Percentiles rank a stretch among this genome's conserved stretches.
Conservation (phyloP, 1,284 basidiomycete species). For the Leccinum griseonigrum region DNA sequence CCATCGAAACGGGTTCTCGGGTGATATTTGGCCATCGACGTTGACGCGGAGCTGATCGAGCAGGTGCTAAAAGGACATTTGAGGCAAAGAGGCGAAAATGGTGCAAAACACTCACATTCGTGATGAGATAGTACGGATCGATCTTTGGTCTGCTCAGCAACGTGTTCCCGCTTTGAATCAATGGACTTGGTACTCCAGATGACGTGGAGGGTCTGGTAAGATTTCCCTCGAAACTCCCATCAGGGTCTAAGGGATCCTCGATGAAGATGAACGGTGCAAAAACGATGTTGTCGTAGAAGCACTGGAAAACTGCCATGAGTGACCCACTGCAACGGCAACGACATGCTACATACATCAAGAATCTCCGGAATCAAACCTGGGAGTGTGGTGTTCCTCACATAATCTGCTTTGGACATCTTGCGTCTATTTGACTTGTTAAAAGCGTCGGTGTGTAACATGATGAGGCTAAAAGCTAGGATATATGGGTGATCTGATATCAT, state of each 20-base stretch:
- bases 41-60: conserved; percentile 78
- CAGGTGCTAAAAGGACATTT: conserved; percentile 48
- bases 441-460: conserved; percentile 98
- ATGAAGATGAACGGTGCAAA: conserved; percentile 96
- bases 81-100: conserved; percentile 4
- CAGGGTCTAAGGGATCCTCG: conserved; percentile 80
- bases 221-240: conserved; percentile 52
- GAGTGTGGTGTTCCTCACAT: conserved; percentile 86
- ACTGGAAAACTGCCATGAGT: conserved; percentile 45
- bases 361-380: conserved; percentile 85
- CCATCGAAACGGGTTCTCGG: conserved; percentile 73
- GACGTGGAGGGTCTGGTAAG: conserved; percentile 42
- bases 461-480: conserved; percentile 95
- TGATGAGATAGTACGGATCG: conserved; percentile 92
- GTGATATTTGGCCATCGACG: conserved; percentile 62
- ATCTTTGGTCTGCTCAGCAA: conserved; percentile 65
- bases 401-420: conserved; percentile 96
- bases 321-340: conserved; percentile 5
- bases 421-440: conserved; percentile 98
- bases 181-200: conserved; percentile 33
- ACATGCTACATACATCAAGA: conserved; percentile 64
- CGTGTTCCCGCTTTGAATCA: conserved; percentile 38
- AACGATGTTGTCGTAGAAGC: conserved; percentile 95
- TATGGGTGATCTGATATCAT: conserved; percentile 81
- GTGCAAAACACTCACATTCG: conserved; percentile 50